phyloP scores from a whole-genome alignment of 2,329 filamentous ascomycete species.

The Venturia pyrina region DNA sequence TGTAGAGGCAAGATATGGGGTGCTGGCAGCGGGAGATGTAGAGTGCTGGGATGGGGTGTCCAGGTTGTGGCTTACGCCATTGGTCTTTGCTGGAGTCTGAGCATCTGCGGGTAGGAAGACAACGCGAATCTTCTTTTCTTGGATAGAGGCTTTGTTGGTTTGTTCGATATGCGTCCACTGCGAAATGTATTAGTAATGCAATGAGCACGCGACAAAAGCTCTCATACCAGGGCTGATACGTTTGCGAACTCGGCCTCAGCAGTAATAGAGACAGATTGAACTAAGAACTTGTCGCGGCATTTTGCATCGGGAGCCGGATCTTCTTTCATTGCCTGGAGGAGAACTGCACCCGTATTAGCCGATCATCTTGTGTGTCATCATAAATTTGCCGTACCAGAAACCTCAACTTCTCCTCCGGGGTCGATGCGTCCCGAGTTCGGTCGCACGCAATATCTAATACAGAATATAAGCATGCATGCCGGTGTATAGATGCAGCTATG shows the following conservation, averaged over 20 bases:
- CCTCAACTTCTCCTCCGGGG: conserved; percentile 79
- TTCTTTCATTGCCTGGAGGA: conserved; percentile 96
- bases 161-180: conserved; percentile 70
- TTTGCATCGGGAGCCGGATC: conserved; percentile 78
- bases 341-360: conserved; percentile 47
- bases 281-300: conserved; percentile 96
- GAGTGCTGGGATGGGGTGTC: conserved; percentile 29
- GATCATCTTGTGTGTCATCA: background rate
- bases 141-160: conserved; percentile 63
- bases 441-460: conserved; percentile 80
- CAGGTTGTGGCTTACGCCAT: conserved; percentile 22
- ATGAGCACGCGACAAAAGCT: background rate
- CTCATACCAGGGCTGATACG: conserved; percentile 66
- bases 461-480: background rate
- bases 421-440: conserved; percentile 96
- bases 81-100: conserved; percentile 22
- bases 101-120: conserved; percentile 57
- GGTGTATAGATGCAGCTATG: background rate
- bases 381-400: conserved; percentile 59
- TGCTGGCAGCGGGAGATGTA: conserved; percentile 14
- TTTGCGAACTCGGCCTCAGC: conserved; percentile 76
- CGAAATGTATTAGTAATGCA: conserved; percentile 13
- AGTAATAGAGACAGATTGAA: conserved; percentile 80
- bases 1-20: conserved; percentile 22
- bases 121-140: conserved; percentile 94